These are phyloP conservation scores for Colletotrichum liaoningense DNA, from an alignment of 2,329 filamentous ascomycete species.

Conservation along the genomic window DNA sequence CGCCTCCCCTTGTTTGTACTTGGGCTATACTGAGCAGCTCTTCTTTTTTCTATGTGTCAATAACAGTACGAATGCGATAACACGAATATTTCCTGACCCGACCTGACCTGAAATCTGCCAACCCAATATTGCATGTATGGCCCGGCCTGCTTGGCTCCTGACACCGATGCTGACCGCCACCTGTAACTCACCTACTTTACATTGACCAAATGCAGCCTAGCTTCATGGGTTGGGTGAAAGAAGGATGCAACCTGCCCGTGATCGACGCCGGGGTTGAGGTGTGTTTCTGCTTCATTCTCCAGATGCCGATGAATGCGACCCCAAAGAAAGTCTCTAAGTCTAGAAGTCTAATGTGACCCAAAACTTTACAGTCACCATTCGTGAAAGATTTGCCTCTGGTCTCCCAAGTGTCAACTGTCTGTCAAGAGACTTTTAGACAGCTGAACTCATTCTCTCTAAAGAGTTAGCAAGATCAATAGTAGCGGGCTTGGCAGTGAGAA, in stretches of 20 bases:
- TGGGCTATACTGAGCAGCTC: slow-evolving; percentile 11
- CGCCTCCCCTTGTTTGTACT: slow-evolving; percentile 8
- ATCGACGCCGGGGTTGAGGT: slow-evolving; percentile 22
- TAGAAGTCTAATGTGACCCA: not conserved
- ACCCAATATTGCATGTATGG: not conserved
- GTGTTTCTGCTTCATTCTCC: not conserved
- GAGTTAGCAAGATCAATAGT: not conserved
- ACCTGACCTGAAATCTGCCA: not conserved
- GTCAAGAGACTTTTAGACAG: not conserved
- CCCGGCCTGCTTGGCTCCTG: not conserved
- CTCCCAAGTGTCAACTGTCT: not conserved
- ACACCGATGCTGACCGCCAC: not conserved
- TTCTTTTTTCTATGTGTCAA: slow-evolving; percentile 20
- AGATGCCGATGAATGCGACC: not conserved
- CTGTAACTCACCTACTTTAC: not conserved
- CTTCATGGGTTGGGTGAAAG: slow-evolving; percentile 24
- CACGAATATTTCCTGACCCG: slow-evolving; percentile 8
- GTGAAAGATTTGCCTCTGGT: not conserved
- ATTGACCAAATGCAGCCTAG: not conserved
- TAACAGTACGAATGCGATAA: slow-evolving; percentile 16
- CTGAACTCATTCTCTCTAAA: not conserved
- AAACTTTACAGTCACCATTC: not conserved
- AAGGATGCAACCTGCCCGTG: not conserved
- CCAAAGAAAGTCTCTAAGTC: not conserved
- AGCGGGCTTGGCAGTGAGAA: not conserved